Conservation (phyloP, 129 eudicot species). For the Glebionis coronaria region DNA sequence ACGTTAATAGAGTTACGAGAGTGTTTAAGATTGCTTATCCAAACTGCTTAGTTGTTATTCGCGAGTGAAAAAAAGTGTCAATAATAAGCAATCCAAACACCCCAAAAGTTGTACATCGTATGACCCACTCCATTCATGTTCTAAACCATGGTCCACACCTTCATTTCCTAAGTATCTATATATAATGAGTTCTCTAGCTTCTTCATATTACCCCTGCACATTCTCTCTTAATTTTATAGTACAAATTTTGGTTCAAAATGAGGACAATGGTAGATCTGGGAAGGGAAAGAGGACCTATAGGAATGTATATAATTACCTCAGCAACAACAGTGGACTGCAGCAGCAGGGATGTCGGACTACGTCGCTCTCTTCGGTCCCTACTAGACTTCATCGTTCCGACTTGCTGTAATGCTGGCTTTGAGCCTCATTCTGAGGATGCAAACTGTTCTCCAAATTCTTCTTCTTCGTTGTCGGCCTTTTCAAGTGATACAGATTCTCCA, state of each 20-base stretch:
- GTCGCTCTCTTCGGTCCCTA: conserved; percentile 30
- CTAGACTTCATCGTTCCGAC: conserved; percentile 31
- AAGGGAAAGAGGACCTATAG: conserved; percentile 39
- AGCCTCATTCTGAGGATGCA: conserved; percentile 16
- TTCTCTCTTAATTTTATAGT: neutral
- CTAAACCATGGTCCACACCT: no score
- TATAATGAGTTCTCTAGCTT: conserved; percentile 27
- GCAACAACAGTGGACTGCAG: conserved; percentile 38
- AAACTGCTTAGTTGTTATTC: no score
- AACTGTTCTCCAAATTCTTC: conserved; percentile 24
- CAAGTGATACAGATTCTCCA: conserved; percentile 36
- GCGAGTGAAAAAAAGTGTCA: no score
- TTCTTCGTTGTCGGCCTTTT: conserved; percentile 26
- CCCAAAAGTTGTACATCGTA: neutral
- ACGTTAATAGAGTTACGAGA: no score
- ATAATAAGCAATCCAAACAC: no score
- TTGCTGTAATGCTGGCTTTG: conserved; percentile 38
- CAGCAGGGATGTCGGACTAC: conserved; percentile 36
- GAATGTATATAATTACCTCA: conserved; percentile 33
- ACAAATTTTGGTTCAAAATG: conserved; percentile 17
- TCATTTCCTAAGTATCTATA: conserved; percentile 24
- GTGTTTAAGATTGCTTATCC: no score
- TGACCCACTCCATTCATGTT: conserved; percentile 12
- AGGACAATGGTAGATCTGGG: conserved; percentile 45
- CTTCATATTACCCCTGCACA: conserved; percentile 24